These are phyloP conservation scores for Rubia occidens DNA, from an alignment of 305 asterid species.

Conservation along the genomic window DNA sequence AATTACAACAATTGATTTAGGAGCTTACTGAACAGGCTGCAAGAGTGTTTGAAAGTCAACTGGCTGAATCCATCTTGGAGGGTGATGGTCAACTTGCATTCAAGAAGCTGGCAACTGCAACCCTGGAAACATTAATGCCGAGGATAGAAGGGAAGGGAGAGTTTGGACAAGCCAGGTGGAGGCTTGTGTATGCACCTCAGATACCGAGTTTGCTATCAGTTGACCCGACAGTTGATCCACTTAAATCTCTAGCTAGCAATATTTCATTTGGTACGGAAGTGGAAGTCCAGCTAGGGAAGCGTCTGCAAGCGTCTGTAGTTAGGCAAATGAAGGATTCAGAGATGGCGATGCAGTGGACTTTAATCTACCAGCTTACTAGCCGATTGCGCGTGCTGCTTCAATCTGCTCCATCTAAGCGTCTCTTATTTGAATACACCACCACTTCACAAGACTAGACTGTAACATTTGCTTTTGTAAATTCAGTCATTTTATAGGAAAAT, in stretches of 20 bases:
- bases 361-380: conserved; percentile 93
- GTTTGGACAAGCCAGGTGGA: conserved; percentile 98
- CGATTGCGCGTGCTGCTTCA: conserved; percentile 84
- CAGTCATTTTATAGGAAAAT: not conserved
- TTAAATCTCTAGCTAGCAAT: conserved; percentile 90
- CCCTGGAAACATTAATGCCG: conserved; percentile 93
- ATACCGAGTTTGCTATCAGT: conserved; percentile 89
- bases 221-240: conserved; percentile 95
- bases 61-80: conserved; percentile 96
- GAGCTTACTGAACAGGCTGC: conserved; percentile 63
- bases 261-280: conserved; percentile 98
- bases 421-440: conserved; percentile 81
- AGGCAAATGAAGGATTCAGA: conserved; percentile 99
- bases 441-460: conserved; percentile 68
- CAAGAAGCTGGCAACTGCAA: conserved; percentile 98
- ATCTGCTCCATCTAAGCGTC: conserved; percentile 91
- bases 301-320: conserved; percentile 99
- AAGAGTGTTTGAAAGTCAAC: conserved; percentile 91
- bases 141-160: conserved; percentile 98
- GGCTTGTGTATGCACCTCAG: conserved; percentile 96
- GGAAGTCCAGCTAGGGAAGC: conserved; percentile 95
- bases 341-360: conserved; percentile 99
- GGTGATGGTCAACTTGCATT: conserved; percentile 98
- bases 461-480: conserved; percentile 7
- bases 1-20: not conserved